Evolutionary conservation across 2,329 filamentous ascomycete species (phyloP).

Genomic region (Stemphylium beticola): DNA sequence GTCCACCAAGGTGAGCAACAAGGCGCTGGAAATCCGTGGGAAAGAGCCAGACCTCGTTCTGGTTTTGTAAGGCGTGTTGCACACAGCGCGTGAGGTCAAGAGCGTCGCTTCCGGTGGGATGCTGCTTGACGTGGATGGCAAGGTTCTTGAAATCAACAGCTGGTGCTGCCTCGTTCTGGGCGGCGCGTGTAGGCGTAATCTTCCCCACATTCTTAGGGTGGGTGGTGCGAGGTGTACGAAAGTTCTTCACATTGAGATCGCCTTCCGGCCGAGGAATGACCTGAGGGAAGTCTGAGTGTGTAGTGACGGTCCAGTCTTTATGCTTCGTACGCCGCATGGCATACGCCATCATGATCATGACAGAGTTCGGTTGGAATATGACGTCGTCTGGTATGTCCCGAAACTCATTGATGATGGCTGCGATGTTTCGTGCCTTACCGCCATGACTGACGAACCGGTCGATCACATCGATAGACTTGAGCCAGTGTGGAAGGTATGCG

Average conservation of each 20-base stretch:
- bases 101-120: slow-evolving; percentile 32
- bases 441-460: slow-evolving; percentile 32
- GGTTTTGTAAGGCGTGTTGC: slow-evolving; percentile 25
- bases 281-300: slow-evolving; percentile 8
- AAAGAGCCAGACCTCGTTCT: slow-evolving; percentile 32
- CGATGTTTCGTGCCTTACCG: slow-evolving; percentile 13
- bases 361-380: slow-evolving; percentile 17
- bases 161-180: slow-evolving; percentile 11
- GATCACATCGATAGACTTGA: slow-evolving; percentile 34
- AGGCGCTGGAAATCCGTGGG: slow-evolving; percentile 30
- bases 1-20: slow-evolving; percentile 27
- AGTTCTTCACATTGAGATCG: slow-evolving; percentile 24
- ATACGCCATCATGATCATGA: slow-evolving; percentile 29
- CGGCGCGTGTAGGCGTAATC: slow-evolving; percentile 1
- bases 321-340: slow-evolving; percentile 26
- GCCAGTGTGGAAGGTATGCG: slow-evolving; percentile 33
- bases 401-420: slow-evolving; percentile 24
- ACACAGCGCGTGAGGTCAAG: slow-evolving; percentile 39
- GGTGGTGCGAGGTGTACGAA: slow-evolving; percentile 24
- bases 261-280: slow-evolving; percentile 9
- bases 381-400: slow-evolving; percentile 10
- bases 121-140: slow-evolving; percentile 26
- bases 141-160: slow-evolving; percentile 33
- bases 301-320: slow-evolving; percentile 20
- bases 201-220: slow-evolving; percentile 16